Base-by-base conservation (phyloP, 2,329 filamentous ascomycete genomes). In the Alternaria brassicae region DNA sequence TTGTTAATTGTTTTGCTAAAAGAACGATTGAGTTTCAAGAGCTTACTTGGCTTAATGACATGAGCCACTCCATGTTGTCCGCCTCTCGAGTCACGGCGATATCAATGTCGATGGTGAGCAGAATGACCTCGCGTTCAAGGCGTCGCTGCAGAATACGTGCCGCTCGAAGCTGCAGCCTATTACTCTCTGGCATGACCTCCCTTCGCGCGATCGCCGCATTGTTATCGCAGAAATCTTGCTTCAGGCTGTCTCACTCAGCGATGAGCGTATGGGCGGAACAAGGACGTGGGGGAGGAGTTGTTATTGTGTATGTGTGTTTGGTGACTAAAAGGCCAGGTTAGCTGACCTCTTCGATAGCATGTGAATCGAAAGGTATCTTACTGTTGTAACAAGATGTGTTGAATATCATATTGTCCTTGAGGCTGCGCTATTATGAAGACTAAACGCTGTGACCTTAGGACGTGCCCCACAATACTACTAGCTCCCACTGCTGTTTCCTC, bases 1-100 rank as follows among this genome's bases (percentile, higher is more conserved):
- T n/a, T 12, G 6, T 56, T 48, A 56, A 34, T 23, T 30, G 9
- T 19, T 19, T 4, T 30, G 6, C 2, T n/a, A 19, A 21, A 32
- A 21, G 9, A 30, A 32, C 2, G 19, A 47, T 15, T 13, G 28
- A 17, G 10, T 8, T 32, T 32, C 17, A 32, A 47, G 47, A 36
- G n/a, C 47, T n/a, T 27, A 50, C 47, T 13, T 36, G 47, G 47
- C 47, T 50, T 21, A 15, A 28, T 47, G 44, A 47, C 44, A 32
- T 15, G 7, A 47, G 44, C 44, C 44, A 47, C 28, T 47, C 44
- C 13, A 47, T 47, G 17, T 47, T 47, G 12, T 15, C 15, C 12
- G 8, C 4, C 28, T 34, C 44, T 30, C 44, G 44, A 6, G 13
- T 21, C 44, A 47, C 23, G 28, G 44, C 44, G 15, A 34, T 19